Percentiles rank a stretch among this genome's conserved stretches.
Evolutionary conservation across 2,329 filamentous ascomycete genomes (phyloP).

Genomic region (Cladosporium cucumerinum): DNA sequence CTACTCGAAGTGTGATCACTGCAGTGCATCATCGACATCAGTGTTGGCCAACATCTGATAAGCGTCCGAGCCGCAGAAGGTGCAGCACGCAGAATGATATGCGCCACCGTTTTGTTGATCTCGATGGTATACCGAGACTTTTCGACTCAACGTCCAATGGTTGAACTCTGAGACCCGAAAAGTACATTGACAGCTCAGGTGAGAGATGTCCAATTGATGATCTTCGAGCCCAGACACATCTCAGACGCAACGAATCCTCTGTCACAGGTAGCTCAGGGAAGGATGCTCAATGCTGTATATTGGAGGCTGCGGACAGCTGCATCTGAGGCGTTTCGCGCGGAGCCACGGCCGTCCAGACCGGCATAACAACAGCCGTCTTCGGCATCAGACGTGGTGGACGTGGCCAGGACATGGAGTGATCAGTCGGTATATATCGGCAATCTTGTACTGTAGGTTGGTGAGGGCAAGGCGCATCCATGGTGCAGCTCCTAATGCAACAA

Average conservation of each 20-base stretch:
- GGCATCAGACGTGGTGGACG: neutral
- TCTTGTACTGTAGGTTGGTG: neutral
- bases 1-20: neutral
- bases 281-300: neutral
- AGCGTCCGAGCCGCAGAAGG: neutral
- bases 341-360: neutral
- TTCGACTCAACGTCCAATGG: neutral
- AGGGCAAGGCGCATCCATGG: neutral
- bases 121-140: neutral
- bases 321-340: neutral
- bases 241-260: neutral
- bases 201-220: neutral
- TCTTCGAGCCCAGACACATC: neutral
- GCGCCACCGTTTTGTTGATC: neutral
- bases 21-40: neutral
- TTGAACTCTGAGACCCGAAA: neutral
- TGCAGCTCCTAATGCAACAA: neutral
- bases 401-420: neutral
- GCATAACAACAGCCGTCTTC: neutral
- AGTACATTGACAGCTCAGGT: neutral
- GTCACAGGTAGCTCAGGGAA: neutral
- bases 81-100: neutral
- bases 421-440: neutral
- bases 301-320: slow-evolving; percentile 5
- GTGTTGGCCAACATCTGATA: neutral